These are phyloP conservation scores for Hypomyces perniciosus DNA, from an alignment of 2,329 filamentous ascomycete genomes.

Conservation along the genomic window DNA sequence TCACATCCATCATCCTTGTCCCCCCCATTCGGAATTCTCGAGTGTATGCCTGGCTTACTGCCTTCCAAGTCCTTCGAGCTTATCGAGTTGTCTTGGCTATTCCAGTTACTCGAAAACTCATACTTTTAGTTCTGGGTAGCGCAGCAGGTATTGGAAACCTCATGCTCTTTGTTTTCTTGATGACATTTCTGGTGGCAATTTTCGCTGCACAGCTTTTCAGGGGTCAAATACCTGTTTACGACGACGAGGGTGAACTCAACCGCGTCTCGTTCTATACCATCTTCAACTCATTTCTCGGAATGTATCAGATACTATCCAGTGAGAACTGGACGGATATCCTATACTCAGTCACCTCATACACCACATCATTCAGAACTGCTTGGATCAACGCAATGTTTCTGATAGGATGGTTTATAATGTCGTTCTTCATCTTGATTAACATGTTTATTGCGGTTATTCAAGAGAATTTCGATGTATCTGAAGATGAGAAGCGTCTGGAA, in stretches of 20 bases:
- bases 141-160: constrained; percentile 87
- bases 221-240: constrained; percentile 66
- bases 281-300: constrained; percentile 92
- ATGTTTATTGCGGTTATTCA: constrained; percentile 99
- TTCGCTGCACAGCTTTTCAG: constrained; percentile 91
- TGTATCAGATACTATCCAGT: constrained; percentile 95
- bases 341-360: constrained; percentile 71
- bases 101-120: constrained; percentile 78
- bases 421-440: constrained; percentile 93
- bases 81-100: constrained; percentile 90
- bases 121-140: constrained; percentile 84
- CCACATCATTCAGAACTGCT: constrained; percentile 60
- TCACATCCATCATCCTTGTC: constrained; percentile 79
- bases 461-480: constrained; percentile 97
- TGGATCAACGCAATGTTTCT: constrained; percentile 92
- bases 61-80: constrained; percentile 87
- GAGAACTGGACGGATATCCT: constrained; percentile 92
- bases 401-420: constrained; percentile 90
- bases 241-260: constrained; percentile 56
- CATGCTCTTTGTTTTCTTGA: constrained; percentile 92
- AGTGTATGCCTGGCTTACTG: constrained; percentile 79
- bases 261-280: constrained; percentile 80
- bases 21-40: constrained; percentile 70
- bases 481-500: constrained; percentile 94
- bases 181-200: constrained; percentile 89